Conservation (phyloP, 352 stramenopile genomes). For the Phytophthora europaea region DNA sequence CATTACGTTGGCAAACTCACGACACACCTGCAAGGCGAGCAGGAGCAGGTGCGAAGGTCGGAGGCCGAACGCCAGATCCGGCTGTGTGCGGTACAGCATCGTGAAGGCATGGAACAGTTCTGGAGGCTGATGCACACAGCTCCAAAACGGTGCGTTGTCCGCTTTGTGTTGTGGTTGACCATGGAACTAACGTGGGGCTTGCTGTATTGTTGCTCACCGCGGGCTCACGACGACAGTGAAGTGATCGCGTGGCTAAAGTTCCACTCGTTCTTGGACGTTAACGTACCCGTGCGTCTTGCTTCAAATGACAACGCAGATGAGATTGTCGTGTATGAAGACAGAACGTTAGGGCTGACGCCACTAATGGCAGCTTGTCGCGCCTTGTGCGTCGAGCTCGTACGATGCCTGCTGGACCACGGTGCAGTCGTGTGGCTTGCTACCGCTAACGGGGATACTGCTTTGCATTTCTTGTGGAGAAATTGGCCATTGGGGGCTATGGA, state of each 20-base stretch:
- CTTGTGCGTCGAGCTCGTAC: constrained; percentile 60
- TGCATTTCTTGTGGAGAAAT: constrained; percentile 72
- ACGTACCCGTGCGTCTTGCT: constrained; percentile 54
- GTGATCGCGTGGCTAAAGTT: constrained; percentile 67
- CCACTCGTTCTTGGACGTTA: constrained; percentile 75
- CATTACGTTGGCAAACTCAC: constrained; percentile 57
- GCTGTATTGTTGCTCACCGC: neutral
- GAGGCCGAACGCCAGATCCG: constrained; percentile 48
- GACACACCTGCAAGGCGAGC: constrained; percentile 40
- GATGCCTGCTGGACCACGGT: constrained; percentile 56
- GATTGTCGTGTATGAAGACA: constrained; percentile 31
- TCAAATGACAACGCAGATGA: neutral
- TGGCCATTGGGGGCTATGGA: constrained; percentile 39
- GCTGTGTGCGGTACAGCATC: constrained; percentile 47
- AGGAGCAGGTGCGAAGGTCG: constrained; percentile 34
- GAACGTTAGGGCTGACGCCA: constrained; percentile 59
- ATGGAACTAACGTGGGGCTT: neutral
- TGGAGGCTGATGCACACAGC: constrained; percentile 60
- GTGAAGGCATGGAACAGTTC: constrained; percentile 61
- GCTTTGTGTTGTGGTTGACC: neutral
- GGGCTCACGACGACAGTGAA: constrained; percentile 47
- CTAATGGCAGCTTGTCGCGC: constrained; percentile 76
- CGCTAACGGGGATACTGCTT: constrained; percentile 72
- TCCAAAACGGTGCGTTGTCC: constrained; percentile 40
- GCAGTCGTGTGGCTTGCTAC: constrained; percentile 62